Evolutionary conservation across 1,284 basidiomycete species (phyloP), one percentile per base, ranked within the genome.

Genomic region (Trichosporon faecale): DNA sequence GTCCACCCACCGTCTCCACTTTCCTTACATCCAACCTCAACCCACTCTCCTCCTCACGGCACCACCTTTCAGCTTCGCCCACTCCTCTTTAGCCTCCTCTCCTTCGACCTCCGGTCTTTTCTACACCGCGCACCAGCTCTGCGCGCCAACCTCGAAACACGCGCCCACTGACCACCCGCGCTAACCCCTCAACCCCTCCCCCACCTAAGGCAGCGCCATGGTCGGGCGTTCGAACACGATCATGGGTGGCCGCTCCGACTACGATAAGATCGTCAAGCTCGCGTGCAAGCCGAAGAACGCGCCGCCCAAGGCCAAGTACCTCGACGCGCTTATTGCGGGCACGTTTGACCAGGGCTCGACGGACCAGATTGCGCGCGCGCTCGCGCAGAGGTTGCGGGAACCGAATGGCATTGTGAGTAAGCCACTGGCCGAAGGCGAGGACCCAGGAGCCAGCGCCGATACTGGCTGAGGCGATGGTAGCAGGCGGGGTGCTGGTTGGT

Each of bases 201-300:
- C 8, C 40, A 4, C 40, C 8, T 18, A 5, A n/a, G 0, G 12
- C 16, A 18, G 35, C 18, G 21, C 21, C 31, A 57, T n/a, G 55
- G 21, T 49, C 57, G 66, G 63, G 37, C 37, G 21, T 27, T 31
- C 61, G 2, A 37, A n/a, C 57, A 61, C 57, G 18, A 61, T 61
- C 61, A 73, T 70, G 55, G 65, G 63, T 46, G 63, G 67, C 33
- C 67, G 69, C 23, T 68, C 71, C 31, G 72, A 74, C 68, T 72
- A 70, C 40, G 73, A 74, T 66, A 87, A 74, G 73, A 74, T 74
- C 33, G 90, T 95, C 76, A 95, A 95, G 86, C 86, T 93, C 79
- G 94, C 93, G 27, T 94, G 92, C 85, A 96, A 97, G 86, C 92
- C 95, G 61, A 98, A 97, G 85, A 89, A 92, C 70, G 93, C 92